Base-by-base conservation (phyloP, 208 protist species). In the Blastocrithidia nonstop region DNA sequence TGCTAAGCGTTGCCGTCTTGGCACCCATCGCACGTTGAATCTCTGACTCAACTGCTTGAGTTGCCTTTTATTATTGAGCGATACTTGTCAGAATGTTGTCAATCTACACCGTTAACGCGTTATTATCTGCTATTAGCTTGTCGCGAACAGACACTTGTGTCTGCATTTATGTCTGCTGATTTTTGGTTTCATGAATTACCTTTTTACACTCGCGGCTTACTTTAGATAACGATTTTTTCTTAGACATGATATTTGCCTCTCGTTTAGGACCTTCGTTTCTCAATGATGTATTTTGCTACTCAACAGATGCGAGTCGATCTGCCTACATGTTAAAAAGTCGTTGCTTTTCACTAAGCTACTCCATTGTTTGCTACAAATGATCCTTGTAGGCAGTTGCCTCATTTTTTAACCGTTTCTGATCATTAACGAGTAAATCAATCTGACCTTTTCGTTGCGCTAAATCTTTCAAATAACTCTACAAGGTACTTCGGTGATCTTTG, bases 261-360 rank as follows among this genome's bases (percentile, higher is more conserved):
- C 65, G 48, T 94, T 84, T 3, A 81, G 79, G 24, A 95, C 87
- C 38, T 95, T 79, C n/a, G 42, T 28, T 25, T 71, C 45, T 65
- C 27, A 94, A 56, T 27, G 74, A 45, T 6, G 66, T 51, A 62
- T 96, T 96, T 45, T 92, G 67, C 28, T 50, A 50, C 48, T 94
- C 88, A 6, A 82, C 62, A 19, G 71, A 57, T 6, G 92, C 71
- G 2, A 97, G 67, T 7, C 61, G 63, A 7, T 78, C 66, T 6
- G 76, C 75, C 50, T 94, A 77, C 3, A 52, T 48, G 23, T 72
- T 62, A 37, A 90, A 84, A 11, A 75, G 61, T 23, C 66, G 61
- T 57, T 90, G 75, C 36, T 70, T 62, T 48, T 87, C 77, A 29
- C 81, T 67, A 32, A 92, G 52, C 48, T 83, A 71, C 7, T 66